Conservation (phyloP, 352 stramenopile genomes). For the Elongisporangium prolatum region DNA sequence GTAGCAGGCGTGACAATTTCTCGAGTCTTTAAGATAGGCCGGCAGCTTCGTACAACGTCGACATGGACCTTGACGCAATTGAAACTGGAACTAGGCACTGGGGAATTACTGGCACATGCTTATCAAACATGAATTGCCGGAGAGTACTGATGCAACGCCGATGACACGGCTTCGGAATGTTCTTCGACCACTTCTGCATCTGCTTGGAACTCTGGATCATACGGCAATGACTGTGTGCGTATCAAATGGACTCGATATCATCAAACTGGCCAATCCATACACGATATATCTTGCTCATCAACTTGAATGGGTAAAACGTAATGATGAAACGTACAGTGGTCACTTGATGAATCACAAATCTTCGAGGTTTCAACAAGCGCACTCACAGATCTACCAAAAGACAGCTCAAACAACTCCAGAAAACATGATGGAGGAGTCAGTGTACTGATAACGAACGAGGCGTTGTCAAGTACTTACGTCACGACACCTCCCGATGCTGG, state of each 20-base stretch:
- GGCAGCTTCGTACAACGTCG: constrained; percentile 46
- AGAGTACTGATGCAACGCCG: constrained; percentile 47
- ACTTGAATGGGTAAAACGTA: constrained; percentile 61
- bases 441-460: constrained; percentile 95
- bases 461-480: constrained; percentile 85
- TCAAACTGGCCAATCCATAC: constrained; percentile 88
- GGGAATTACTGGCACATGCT: constrained; percentile 54
- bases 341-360: constrained; percentile 78
- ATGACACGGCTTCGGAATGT: constrained; percentile 34
- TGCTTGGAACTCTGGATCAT: constrained; percentile 14
- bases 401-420: constrained; percentile 48
- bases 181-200: constrained; percentile 9
- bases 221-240: constrained; percentile 50
- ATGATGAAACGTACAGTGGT: constrained; percentile 63
- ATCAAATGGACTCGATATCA: constrained; percentile 93
- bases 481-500: constrained; percentile 49
- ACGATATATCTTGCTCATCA: constrained; percentile 69
- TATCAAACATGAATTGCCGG: constrained; percentile 44
- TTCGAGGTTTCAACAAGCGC: constrained; percentile 81
- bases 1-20: constrained; percentile 77
- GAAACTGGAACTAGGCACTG: constrained; percentile 31
- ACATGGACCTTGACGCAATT: constrained; percentile 36
- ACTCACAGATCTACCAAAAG: constrained; percentile 50
- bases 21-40: no score
- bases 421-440: constrained; percentile 92